phyloP scores from a whole-genome alignment of 352 stramenopile genomes.

The Saprolegnia diclina region DNA sequence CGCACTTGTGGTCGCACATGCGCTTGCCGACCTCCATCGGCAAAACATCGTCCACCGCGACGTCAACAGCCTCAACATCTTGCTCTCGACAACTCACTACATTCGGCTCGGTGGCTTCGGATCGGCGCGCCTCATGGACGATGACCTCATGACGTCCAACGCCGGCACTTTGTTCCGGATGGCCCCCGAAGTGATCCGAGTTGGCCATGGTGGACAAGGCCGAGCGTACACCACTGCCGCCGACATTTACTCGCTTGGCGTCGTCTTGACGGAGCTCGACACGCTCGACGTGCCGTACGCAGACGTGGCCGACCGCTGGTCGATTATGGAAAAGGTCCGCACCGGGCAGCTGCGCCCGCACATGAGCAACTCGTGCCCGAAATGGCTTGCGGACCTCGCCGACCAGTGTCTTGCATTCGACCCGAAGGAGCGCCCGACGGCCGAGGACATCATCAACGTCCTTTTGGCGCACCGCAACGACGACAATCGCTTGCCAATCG shows the following conservation, averaged over 20 bases:
- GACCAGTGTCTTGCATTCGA: too few species aligned
- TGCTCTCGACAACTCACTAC: not conserved
- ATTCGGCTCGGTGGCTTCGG: not conserved
- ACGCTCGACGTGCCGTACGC: conserved; percentile 47
- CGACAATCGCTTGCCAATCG: too few species aligned
- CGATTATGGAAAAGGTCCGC: too few species aligned
- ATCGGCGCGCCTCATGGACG: not conserved
- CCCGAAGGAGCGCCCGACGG: too few species aligned
- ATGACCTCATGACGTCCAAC: not conserved
- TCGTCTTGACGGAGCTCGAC: conserved; percentile 42
- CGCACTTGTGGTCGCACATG: not conserved
- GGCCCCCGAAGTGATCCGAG: conserved; percentile 14
- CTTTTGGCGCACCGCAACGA: too few species aligned
- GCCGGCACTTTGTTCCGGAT: conserved; percentile 15
- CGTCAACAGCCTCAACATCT: conserved; percentile 9
- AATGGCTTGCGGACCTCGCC: too few species aligned
- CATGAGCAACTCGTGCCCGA: too few species aligned
- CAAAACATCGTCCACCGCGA: not conserved
- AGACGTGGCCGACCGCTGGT: conserved; percentile 10
- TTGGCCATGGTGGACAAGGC: not conserved
- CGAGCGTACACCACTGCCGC: conserved; percentile 5
- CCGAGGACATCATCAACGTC: too few species aligned
- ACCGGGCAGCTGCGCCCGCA: too few species aligned
- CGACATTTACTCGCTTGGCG: conserved; percentile 24
- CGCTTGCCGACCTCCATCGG: not conserved